Evolutionary conservation across 768 basidiomycete species (phyloP), one percentile per base, ranked within the genome.

Genomic region (Lentinula sp.): DNA sequence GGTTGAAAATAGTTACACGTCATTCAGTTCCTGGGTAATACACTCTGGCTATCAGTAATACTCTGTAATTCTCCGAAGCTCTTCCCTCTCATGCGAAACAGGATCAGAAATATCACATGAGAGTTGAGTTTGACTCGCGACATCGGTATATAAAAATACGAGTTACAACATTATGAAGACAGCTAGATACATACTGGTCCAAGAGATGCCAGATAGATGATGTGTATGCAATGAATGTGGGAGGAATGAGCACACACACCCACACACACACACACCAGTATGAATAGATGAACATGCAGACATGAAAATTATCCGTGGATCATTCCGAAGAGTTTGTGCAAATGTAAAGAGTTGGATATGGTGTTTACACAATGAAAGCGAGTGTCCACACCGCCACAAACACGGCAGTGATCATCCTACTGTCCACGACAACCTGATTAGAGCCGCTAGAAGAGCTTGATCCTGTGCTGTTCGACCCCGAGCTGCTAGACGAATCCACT

Each of bases 1-100:
- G 45, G 28, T 37, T 60, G 23, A 18, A 15, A 40, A 35, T 60
- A 60, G 18, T 42, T 60, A 52, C 59, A 52, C 48, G 59, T 15
- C 48, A 59, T 49, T 59, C 35, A 51, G 21, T 56, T 28, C 3
- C 28, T 28, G 28, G 28, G 28, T 28, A 28, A 28, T 28, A 28
- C 28, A 28, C 28, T 28, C 28, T 28, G 28, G 28, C 28, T 28
- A 28, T 28, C 28, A 28, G 28, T 28, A 28, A 28, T 28, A 28
- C 28, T 28, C 28, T 28, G 28, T 28, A 28, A 28, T 28, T 28
- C 28, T 28, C 28, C 28, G 3, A 28, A 3, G 28, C 28, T 28
- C 28, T 28, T 28, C 23, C 23, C 23, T 23, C 28, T 28, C 28
- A 28, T 28, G 28, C 28, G 28, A 28, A 28, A 46, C 45, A n/a